phyloP scores from a whole-genome alignment of 2,329 filamentous ascomycete genomes.

The Cladosporium oxysporum region DNA sequence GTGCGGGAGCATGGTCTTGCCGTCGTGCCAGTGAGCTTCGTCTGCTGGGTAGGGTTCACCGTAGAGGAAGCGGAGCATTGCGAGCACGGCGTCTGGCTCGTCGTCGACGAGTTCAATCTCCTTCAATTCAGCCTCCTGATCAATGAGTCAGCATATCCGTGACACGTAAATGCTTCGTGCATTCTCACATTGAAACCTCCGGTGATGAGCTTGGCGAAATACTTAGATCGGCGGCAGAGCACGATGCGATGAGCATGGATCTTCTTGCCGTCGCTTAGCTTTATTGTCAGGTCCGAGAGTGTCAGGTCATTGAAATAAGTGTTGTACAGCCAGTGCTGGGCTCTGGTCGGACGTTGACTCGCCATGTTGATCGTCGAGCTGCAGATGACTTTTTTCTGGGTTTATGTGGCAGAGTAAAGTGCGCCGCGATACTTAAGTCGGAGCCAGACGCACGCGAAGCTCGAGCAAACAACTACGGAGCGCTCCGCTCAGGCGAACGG shows the following conservation, averaged over 20 bases:
- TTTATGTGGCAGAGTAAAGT: too few species aligned
- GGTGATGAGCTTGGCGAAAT: constrained; percentile 1
- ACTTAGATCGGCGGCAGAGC: neutral
- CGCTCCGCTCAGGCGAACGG: too few species aligned
- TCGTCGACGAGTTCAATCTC: neutral
- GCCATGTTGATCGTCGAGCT: too few species aligned
- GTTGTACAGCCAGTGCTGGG: too few species aligned
- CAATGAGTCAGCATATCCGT: neutral
- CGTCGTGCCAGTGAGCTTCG: neutral
- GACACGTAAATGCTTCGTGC: too few species aligned
- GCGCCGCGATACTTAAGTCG: too few species aligned
- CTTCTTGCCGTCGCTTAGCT: neutral
- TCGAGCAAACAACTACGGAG: too few species aligned
- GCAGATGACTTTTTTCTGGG: too few species aligned
- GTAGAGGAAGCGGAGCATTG: neutral
- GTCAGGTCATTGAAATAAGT: neutral
- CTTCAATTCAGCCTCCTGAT: neutral
- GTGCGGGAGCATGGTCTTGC: neutral
- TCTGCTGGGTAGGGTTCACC: constrained; percentile 53
- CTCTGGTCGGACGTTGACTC: too few species aligned
- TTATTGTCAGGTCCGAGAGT: neutral
- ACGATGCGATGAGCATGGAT: constrained; percentile 2
- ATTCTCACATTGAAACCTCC: neutral
- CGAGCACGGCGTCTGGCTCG: neutral
- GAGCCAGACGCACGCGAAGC: too few species aligned